Percentiles rank a stretch among this genome's conserved stretches.
phyloP scores from a whole-genome alignment of 1,284 basidiomycete species.

The Ganoderma sp. region DNA sequence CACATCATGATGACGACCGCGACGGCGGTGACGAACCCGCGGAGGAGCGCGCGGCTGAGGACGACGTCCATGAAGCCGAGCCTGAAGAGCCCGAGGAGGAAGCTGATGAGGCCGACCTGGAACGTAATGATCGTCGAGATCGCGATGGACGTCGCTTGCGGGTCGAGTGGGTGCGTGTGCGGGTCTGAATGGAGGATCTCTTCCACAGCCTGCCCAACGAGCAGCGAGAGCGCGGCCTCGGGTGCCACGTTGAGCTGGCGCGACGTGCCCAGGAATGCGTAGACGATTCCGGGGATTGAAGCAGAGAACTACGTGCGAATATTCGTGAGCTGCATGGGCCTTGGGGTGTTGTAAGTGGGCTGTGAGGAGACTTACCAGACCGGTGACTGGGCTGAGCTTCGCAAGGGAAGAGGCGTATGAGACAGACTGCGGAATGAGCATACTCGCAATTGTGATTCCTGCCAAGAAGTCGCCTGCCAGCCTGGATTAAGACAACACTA shows the following conservation, averaged over 20 bases:
- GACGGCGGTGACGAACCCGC: conserved; percentile 87
- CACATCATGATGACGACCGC: conserved; percentile 78
- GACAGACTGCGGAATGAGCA: conserved; percentile 92
- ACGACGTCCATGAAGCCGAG: conserved; percentile 96
- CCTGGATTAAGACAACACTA: conserved; percentile 45
- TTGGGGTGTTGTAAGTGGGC: conserved; percentile 18
- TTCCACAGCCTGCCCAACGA: conserved; percentile 86
- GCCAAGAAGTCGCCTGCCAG: conserved; percentile 84
- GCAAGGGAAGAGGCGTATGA: conserved; percentile 91
- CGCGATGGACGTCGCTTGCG: conserved; percentile 64
- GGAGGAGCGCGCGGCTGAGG: conserved; percentile 84
- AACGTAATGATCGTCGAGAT: conserved; percentile 82
- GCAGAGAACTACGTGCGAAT: conserved; percentile 69
- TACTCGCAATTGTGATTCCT: conserved; percentile 86
- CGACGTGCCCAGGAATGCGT: conserved; percentile 87
- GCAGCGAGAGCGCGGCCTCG: conserved; percentile 88
- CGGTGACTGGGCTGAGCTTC: conserved; percentile 79
- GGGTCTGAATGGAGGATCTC: conserved; percentile 69
- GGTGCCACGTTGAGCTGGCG: conserved; percentile 86
- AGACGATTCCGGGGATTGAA: conserved; percentile 80
- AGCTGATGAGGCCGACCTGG: conserved; percentile 89
- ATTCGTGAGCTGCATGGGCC: conserved; percentile 34
- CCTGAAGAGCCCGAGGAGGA: conserved; percentile 85
- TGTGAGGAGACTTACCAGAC: conserved; percentile 60
- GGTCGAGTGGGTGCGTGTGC: conserved; percentile 56